A percentile compares a stretch with the other conserved stretches of the same genome.
phyloP scores from a whole-genome alignment of 805 yeast genomes.

The Hanseniaspora valbyensis region DNA sequence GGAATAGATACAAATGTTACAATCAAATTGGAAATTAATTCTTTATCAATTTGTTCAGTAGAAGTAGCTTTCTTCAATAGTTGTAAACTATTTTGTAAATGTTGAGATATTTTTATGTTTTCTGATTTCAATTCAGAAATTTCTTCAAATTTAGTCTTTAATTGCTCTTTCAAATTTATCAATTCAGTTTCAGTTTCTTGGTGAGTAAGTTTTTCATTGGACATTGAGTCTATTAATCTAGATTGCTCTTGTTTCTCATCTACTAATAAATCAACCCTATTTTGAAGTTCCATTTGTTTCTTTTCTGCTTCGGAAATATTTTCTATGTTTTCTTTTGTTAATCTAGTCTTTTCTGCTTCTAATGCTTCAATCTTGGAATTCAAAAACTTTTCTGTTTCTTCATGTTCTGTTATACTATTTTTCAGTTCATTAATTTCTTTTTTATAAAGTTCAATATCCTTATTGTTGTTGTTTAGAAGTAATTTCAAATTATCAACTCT shows the following conservation, averaged over 20 bases:
- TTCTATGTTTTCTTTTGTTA: constrained; percentile 35
- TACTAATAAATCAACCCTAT: constrained; percentile 24
- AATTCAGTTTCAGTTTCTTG: constrained; percentile 23
- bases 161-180: constrained; percentile 21
- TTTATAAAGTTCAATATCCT: constrained; percentile 27
- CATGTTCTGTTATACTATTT: constrained; percentile 20
- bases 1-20: constrained; percentile 79
- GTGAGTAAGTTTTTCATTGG: constrained; percentile 19
- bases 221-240: neutral
- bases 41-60: constrained; percentile 73
- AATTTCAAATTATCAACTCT: constrained; percentile 34
- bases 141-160: constrained; percentile 34
- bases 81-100: constrained; percentile 82
- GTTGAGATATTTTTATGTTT: constrained; percentile 86
- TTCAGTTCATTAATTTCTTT: constrained; percentile 32
- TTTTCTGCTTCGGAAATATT: constrained; percentile 23
- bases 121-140: constrained; percentile 69
- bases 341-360: constrained; percentile 20
- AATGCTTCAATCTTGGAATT: constrained; percentile 3
- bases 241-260: constrained; percentile 20
- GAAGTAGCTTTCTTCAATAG: constrained; percentile 69
- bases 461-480: constrained; percentile 29
- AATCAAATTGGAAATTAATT: constrained; percentile 73
- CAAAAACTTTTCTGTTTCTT: constrained; percentile 14
- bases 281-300: constrained; percentile 14